A percentile compares a stretch with the other conserved stretches of the same genome.
phyloP scores from a whole-genome alignment of 2,329 filamentous ascomycete species.

The Aureobasidium lini region DNA sequence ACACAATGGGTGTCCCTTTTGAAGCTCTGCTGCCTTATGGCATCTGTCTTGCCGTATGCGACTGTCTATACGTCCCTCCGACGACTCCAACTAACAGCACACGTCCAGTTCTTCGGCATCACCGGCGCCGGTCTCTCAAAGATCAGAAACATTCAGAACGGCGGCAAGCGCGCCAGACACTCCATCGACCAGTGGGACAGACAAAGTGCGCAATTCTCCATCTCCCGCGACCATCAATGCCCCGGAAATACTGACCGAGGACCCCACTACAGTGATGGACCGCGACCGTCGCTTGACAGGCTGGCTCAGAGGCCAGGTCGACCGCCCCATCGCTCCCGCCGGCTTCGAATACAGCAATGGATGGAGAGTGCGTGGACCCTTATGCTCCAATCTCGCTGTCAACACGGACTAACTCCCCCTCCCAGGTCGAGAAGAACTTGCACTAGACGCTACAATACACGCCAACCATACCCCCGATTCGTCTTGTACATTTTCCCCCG shows the following conservation, averaged over 20 bases:
- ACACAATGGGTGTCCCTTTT: slow-evolving; percentile 57
- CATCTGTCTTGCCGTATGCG: slow-evolving; percentile 53
- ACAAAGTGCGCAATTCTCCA: slow-evolving; percentile 36
- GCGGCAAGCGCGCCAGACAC: slow-evolving; percentile 54
- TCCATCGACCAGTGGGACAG: slow-evolving; percentile 58
- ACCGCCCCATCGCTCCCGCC: slow-evolving; percentile 49
- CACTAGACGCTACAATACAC: slow-evolving; percentile 1
- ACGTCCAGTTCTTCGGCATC: slow-evolving; percentile 52
- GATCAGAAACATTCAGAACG: slow-evolving; percentile 54
- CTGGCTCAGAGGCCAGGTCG: slow-evolving; percentile 53
- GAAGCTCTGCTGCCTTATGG: slow-evolving; percentile 58
- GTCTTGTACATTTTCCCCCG: neutral
- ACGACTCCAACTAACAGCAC: neutral
- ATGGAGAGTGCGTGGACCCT: slow-evolving; percentile 52
- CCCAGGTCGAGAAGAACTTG: slow-evolving; percentile 21
- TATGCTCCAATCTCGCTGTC: neutral
- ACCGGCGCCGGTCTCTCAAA: slow-evolving; percentile 51
- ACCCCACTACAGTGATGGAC: slow-evolving; percentile 53
- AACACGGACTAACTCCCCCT: neutral
- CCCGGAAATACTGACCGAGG: neutral
- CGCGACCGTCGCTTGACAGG: slow-evolving; percentile 57
- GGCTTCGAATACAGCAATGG: slow-evolving; percentile 62
- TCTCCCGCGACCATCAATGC: neutral
- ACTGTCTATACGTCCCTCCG: slow-evolving; percentile 13
- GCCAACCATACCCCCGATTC: neutral